phyloP scores from a whole-genome alignment of 1,139 yeast species.

The Yamadazyma siamensis region DNA sequence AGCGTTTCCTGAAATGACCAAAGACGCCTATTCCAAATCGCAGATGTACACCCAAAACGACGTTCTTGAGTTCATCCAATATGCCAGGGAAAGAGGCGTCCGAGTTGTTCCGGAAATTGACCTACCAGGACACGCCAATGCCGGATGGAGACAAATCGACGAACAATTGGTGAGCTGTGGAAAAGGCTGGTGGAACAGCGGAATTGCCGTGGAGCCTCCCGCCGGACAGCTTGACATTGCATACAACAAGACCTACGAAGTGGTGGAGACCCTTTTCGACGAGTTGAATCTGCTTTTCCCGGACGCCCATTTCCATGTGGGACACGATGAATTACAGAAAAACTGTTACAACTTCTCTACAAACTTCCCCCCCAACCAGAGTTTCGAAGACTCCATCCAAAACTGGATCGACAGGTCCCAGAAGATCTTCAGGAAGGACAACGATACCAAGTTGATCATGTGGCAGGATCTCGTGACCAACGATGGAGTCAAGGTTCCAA shows the following conservation, averaged over 20 bases:
- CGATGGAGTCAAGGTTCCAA: constrained; percentile 20
- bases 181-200: constrained; percentile 29
- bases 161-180: constrained; percentile 34
- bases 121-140: constrained; percentile 46
- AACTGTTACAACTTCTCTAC: constrained; percentile 35
- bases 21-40: constrained; percentile 40
- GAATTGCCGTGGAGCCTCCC: constrained; percentile 41
- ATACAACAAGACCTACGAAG: constrained; percentile 31
- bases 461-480: constrained; percentile 47
- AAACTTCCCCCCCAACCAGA: constrained; percentile 10
- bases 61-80: constrained; percentile 27
- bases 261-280: constrained; percentile 32
- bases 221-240: constrained; percentile 45
- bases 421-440: constrained; percentile 31
- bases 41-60: constrained; percentile 35
- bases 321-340: constrained; percentile 41
- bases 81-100: constrained; percentile 39
- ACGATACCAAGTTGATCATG: constrained; percentile 30
- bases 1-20: constrained; percentile 37
- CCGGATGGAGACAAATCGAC: constrained; percentile 42
- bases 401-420: constrained; percentile 37
- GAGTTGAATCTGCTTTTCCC: constrained; percentile 34
- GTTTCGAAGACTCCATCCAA: constrained; percentile 30
- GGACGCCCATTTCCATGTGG: constrained; percentile 44
- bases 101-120: constrained; percentile 48